Conservation (phyloP, 495 filamentous ascomycete species). For the Podospora conica region DNA sequence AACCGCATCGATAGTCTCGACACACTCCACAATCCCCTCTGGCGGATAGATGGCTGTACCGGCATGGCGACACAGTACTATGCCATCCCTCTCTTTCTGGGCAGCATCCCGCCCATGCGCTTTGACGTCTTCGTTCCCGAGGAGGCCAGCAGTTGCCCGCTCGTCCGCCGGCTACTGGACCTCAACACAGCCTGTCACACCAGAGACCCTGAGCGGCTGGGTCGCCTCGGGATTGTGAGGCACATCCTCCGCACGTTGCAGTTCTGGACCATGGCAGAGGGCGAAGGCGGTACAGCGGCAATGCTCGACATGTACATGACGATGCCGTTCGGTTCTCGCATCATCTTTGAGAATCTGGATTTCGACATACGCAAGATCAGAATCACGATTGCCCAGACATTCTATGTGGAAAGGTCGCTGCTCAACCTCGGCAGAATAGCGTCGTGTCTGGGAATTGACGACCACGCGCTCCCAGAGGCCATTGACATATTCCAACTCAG, state of each 20-base stretch:
- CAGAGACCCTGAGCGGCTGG: conserved; percentile 35
- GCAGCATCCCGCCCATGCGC: conserved; percentile 36
- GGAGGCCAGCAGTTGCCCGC: conserved; percentile 22
- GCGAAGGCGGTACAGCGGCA: conserved; percentile 1
- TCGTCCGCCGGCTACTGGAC: conserved; percentile 39
- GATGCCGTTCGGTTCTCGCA: conserved; percentile 42
- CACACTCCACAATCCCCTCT: conserved; percentile 31
- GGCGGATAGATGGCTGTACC: conserved; percentile 45
- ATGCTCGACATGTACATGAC: conserved; percentile 21
- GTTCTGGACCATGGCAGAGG: conserved; percentile 28
- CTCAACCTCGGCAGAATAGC: conserved; percentile 26
- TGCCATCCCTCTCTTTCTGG: conserved; percentile 37
- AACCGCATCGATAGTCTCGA: conserved; percentile 48
- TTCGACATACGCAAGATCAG: conserved; percentile 32
- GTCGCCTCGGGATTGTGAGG: conserved; percentile 36
- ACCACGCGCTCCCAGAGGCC: conserved; percentile 25
- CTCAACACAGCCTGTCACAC: conserved; percentile 42
- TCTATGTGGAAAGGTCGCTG: conserved; percentile 38
- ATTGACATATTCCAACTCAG: conserved; percentile 38
- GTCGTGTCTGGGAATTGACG: conserved; percentile 23
- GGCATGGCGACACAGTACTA: conserved; percentile 46
- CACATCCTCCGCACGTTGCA: conserved; percentile 43
- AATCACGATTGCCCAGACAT: conserved; percentile 35
- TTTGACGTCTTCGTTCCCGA: conserved; percentile 46
- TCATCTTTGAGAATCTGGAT: conserved; percentile 39